Evolutionary conservation across 768 basidiomycete genomes (phyloP).

Genomic region (Boletus fagicola): DNA sequence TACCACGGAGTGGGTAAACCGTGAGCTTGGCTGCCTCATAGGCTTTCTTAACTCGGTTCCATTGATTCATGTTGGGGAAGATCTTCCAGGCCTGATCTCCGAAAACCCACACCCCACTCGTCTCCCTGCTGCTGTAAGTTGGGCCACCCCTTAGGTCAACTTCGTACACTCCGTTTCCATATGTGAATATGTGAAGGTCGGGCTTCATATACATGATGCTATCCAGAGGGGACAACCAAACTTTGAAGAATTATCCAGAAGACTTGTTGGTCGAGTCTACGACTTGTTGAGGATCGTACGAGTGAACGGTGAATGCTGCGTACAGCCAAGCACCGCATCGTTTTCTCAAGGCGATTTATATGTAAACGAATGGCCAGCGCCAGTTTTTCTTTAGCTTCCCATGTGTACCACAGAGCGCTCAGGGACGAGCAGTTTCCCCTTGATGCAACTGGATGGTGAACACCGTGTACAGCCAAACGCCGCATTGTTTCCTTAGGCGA

Average conservation of each 20-base stretch:
- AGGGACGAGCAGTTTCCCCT: too few relatives aligned
- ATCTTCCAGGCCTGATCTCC: neutral
- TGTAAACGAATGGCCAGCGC: neutral
- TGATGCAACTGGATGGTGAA: too few relatives aligned
- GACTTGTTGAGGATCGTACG: neutral
- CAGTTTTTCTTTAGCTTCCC: neutral
- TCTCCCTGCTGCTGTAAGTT: neutral
- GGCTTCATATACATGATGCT: neutral
- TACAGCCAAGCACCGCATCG: neutral
- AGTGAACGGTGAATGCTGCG: too few relatives aligned
- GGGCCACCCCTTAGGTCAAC: neutral
- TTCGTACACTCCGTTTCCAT: rapidly evolving
- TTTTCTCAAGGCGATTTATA: neutral
- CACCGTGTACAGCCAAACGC: neutral
- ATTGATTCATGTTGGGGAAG: neutral
- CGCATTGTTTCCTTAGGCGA: neutral
- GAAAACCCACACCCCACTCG: neutral
- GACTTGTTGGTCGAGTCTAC: neutral
- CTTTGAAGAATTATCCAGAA: neutral
- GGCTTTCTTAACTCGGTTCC: neutral
- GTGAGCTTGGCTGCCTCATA: neutral
- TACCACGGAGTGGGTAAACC: neutral
- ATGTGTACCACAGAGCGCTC: neutral
- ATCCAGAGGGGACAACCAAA: neutral
- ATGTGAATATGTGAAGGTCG: neutral